Base-by-base conservation (phyloP, 164 flowering plant species). In the Magnolia officinalis region DNA sequence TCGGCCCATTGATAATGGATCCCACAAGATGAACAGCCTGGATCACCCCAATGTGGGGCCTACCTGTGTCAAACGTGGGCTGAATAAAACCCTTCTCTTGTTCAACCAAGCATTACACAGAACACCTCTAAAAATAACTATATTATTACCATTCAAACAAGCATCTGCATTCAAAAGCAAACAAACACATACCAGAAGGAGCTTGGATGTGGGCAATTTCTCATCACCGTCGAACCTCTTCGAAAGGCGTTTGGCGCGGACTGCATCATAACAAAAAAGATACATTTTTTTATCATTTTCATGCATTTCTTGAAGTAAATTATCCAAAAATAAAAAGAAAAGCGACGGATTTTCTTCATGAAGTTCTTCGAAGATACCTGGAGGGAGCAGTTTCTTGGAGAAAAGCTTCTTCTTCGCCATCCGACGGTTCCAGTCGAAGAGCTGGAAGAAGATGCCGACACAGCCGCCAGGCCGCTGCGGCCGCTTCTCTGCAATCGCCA, bases 371-470 rank as follows among this genome's bases (percentile, higher is more conserved):
- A 74, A 21, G 6, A 37, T 73, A 94, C 98, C 92, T 76, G 92
- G 89, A 66, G 94, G 86, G 80, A 95, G 92, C 20, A 93, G 78
- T 77, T 90, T 93, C 81, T 81, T 89, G 8, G 95, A 84, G 81
- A 92, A 92, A 8, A 93, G 83, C 88, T 89, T 91, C 88, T 93
- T 93, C 90, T 89, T 91, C 0, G 97, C 91, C 5, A 93, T 82
- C 75, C 94, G 86, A 37, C 90, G 75, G 83, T 95, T 91, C 99
- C 98, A 93, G 76, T 95, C 92, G 67, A 93, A 90, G 66, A 95
- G 88, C 84, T 92, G 94, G 79, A 90, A 93, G 89, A 95, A 93
- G 68, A 93, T 87, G 10, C 98, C 98, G 1, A 87, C 96, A 77
- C 99, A 95, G 19, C 98, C 98, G 72, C 92, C 92, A 29, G 92